Conservation (phyloP, 1,284 basidiomycete species). For the Lentinula novae-zelandiae region DNA sequence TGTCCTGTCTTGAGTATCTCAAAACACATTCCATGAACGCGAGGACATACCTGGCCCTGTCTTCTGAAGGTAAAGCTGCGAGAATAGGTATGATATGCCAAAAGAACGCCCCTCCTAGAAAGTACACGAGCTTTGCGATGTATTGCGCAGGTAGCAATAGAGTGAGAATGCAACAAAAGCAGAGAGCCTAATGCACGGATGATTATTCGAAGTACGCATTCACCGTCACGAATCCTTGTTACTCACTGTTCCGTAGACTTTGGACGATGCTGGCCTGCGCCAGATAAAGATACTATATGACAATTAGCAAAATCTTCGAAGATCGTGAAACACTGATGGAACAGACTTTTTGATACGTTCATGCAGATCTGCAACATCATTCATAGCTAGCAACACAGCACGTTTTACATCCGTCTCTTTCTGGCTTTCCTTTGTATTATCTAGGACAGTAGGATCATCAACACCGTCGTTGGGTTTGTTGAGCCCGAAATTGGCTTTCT, state of each 20-base stretch:
- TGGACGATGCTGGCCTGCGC: conserved; percentile 50
- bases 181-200: conserved; percentile 25
- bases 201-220: neutral
- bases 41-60: conserved; percentile 40
- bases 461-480: neutral
- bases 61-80: conserved; percentile 42
- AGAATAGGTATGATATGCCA: conserved; percentile 66
- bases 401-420: conserved; percentile 43
- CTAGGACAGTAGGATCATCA: conserved; percentile 28
- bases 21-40: neutral
- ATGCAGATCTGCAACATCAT: conserved; percentile 55
- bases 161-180: conserved; percentile 36
- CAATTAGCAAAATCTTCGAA: neutral
- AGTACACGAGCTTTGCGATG: conserved; percentile 43
- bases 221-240: neutral
- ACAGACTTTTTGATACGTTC: conserved; percentile 68
- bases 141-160: conserved; percentile 46
- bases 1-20: conserved; percentile 16
- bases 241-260: conserved; percentile 44
- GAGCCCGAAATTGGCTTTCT: conserved; percentile 8
- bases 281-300: conserved; percentile 55
- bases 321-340: neutral
- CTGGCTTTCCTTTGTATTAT: conserved; percentile 29
- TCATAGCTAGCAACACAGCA: conserved; percentile 35
- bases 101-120: conserved; percentile 46